These are phyloP conservation scores for Eruca vesicaria DNA, from an alignment of 441 rosid species.

Conservation along the genomic window DNA sequence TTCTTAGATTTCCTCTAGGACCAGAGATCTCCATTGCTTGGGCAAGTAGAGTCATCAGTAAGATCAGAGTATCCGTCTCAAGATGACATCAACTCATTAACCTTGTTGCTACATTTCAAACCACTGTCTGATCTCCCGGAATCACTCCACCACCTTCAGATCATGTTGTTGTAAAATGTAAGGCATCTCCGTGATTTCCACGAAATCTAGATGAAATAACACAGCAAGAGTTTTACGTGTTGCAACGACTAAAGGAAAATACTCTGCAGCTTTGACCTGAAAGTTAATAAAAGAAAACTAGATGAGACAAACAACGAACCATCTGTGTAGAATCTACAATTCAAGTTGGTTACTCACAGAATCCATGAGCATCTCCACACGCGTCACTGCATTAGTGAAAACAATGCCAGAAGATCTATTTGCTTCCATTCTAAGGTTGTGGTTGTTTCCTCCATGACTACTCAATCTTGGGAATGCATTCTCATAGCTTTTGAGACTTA, in stretches of 20 bases:
- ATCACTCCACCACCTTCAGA: too few species aligned
- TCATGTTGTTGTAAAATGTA: slow-evolving; percentile 47
- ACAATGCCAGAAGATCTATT: slow-evolving; percentile 82
- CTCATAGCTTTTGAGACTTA: slow-evolving; percentile 61
- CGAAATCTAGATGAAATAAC: slow-evolving; percentile 60
- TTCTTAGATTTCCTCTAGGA: too few species aligned
- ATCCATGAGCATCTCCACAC: slow-evolving; percentile 89
- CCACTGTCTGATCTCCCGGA: too few species aligned
- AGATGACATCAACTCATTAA: too few species aligned
- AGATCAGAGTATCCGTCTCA: too few species aligned
- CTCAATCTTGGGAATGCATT: slow-evolving; percentile 56
- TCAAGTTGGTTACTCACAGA: slow-evolving; percentile 47
- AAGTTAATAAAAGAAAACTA: not conserved
- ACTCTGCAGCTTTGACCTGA: slow-evolving; percentile 73
- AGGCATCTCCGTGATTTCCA: slow-evolving; percentile 46
- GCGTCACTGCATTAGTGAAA: slow-evolving; percentile 61
- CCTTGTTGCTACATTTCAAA: too few species aligned
- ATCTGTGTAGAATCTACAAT: too few species aligned
- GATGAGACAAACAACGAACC: too few species aligned
- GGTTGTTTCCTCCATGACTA: slow-evolving; percentile 48
- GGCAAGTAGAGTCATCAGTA: too few species aligned
- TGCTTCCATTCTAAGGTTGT: slow-evolving; percentile 64
- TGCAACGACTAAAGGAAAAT: slow-evolving; percentile 71
- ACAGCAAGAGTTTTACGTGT: slow-evolving; percentile 65
- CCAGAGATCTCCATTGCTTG: too few species aligned